Evolutionary conservation across 78 protist genomes (phyloP).

Genomic region (Cyanophora paradoxa): DNA sequence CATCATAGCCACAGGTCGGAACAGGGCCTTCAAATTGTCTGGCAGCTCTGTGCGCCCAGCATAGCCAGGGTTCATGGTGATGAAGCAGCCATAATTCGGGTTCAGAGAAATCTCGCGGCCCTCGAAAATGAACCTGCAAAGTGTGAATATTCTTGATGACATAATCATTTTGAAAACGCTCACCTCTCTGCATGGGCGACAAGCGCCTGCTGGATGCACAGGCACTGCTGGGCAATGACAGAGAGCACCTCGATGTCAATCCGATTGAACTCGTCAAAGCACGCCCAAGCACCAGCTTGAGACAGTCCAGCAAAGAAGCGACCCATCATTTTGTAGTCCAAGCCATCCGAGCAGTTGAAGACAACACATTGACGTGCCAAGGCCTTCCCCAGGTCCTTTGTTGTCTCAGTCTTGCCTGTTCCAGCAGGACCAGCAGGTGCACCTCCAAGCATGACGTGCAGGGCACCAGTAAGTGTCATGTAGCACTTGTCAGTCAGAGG

Average conservation of each 20-base stretch:
- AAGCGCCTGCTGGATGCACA: slow-evolving; percentile 29
- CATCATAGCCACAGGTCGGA: slow-evolving; percentile 79
- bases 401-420: slow-evolving; percentile 84
- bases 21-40: slow-evolving; percentile 79
- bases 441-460: slow-evolving; percentile 63
- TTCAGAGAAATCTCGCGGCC: slow-evolving; percentile 36
- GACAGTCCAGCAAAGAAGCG: slow-evolving; percentile 64
- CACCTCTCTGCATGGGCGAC: too few species aligned
- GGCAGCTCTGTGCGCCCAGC: slow-evolving; percentile 92
- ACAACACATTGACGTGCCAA: slow-evolving; percentile 65
- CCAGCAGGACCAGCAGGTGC: slow-evolving; percentile 90
- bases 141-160: too few species aligned
- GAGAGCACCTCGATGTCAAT: slow-evolving; percentile 69
- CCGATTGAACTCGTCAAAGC: slow-evolving; percentile 81
- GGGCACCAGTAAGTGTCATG: slow-evolving; percentile 68
- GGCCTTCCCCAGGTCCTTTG: slow-evolving; percentile 70
- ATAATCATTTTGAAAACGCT: too few species aligned
- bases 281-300: slow-evolving; percentile 80
- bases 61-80: slow-evolving; percentile 93
- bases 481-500: slow-evolving; percentile 83
- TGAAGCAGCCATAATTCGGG: slow-evolving; percentile 66
- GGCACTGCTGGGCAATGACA: slow-evolving; percentile 63
- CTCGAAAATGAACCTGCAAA: slow-evolving; percentile 28
- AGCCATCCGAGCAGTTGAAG: slow-evolving; percentile 66
- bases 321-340: slow-evolving; percentile 69